Conservation (phyloP, 2,329 filamentous ascomycete genomes). For the Didymella pomorum region DNA sequence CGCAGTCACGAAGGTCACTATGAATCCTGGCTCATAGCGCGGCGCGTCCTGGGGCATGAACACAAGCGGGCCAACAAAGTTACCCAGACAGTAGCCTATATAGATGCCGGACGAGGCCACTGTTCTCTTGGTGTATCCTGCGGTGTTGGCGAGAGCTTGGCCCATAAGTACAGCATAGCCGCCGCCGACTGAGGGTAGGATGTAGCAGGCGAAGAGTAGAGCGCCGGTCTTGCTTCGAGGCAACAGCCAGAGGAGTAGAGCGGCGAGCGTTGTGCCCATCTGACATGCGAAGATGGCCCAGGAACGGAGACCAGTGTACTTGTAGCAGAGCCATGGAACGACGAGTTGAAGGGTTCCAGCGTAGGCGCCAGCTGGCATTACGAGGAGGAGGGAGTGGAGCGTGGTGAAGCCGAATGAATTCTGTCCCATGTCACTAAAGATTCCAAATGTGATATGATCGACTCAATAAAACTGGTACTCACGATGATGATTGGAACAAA, state of each 20-base stretch:
- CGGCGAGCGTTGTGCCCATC: conserved; percentile 52
- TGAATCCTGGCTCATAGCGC: conserved; percentile 52
- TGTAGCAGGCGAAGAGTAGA: conserved; percentile 57
- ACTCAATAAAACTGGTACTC: not conserved
- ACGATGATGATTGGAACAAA: conserved; percentile 35
- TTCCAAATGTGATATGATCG: not conserved
- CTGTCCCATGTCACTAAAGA: not conserved
- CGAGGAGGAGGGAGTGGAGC: conserved; percentile 29
- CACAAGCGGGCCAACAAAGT: conserved; percentile 45
- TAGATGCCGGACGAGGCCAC: conserved; percentile 58
- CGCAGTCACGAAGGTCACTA: conserved; percentile 50
- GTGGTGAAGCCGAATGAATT: conserved; percentile 31
- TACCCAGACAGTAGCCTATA: conserved; percentile 58
- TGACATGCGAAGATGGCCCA: conserved; percentile 38
- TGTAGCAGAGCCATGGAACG: conserved; percentile 34
- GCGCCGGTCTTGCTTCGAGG: conserved; percentile 49
- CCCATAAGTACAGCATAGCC: conserved; percentile 60
- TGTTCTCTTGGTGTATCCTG: conserved; percentile 56
- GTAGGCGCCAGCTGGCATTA: conserved; percentile 32
- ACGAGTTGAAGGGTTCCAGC: conserved; percentile 30
- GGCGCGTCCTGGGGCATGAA: conserved; percentile 30
- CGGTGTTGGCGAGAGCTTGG: conserved; percentile 56
- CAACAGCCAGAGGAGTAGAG: conserved; percentile 43
- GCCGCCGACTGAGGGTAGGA: conserved; percentile 55
- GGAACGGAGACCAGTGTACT: conserved; percentile 25